phyloP scores from a whole-genome alignment of 1,284 basidiomycete genomes.

The Pascua guehoae region DNA sequence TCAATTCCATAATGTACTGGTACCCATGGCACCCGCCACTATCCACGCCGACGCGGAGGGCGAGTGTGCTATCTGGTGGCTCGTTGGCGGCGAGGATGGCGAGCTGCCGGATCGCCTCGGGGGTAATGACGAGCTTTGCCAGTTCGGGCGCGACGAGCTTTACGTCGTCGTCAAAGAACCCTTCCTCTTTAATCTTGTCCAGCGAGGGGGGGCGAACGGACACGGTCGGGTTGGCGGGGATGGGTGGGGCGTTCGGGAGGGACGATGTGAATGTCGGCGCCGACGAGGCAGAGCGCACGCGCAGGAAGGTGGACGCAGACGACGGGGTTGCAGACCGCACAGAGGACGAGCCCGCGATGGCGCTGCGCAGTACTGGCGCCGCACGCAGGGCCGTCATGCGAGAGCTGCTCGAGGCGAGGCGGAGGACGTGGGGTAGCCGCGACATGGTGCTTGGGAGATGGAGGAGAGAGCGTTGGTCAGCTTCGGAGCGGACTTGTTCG shows the following conservation, averaged over 20 bases:
- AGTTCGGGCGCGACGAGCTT: slow-evolving; percentile 35
- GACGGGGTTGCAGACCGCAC: background rate
- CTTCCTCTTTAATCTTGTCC: slow-evolving; percentile 42
- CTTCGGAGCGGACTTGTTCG: too few relatives aligned
- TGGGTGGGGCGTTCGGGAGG: background rate
- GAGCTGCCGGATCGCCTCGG: slow-evolving; percentile 46
- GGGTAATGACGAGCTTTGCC: slow-evolving; percentile 39
- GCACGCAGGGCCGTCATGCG: too few relatives aligned
- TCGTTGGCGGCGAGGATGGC: slow-evolving; percentile 46
- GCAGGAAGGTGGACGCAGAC: background rate
- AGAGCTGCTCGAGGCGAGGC: too few relatives aligned
- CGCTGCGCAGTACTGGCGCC: too few relatives aligned
- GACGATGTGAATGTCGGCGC: background rate
- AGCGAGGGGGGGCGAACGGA: slow-evolving; percentile 36
- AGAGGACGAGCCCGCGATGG: too few relatives aligned
- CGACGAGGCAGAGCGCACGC: background rate
- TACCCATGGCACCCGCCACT: slow-evolving; percentile 59
- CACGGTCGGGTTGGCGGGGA: background rate
- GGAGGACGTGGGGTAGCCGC: too few relatives aligned
- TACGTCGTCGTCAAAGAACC: slow-evolving; percentile 42
- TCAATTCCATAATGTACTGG: slow-evolving; percentile 57
- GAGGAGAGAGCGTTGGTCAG: too few relatives aligned
- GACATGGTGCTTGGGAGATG: too few relatives aligned
- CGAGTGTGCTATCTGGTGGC: slow-evolving; percentile 31
- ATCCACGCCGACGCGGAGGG: slow-evolving; percentile 55